These are phyloP conservation scores for Physcomitrium patens DNA, from an alignment of 225 moss, liverwort and hornwort genomes.

Conservation along the genomic window DNA sequence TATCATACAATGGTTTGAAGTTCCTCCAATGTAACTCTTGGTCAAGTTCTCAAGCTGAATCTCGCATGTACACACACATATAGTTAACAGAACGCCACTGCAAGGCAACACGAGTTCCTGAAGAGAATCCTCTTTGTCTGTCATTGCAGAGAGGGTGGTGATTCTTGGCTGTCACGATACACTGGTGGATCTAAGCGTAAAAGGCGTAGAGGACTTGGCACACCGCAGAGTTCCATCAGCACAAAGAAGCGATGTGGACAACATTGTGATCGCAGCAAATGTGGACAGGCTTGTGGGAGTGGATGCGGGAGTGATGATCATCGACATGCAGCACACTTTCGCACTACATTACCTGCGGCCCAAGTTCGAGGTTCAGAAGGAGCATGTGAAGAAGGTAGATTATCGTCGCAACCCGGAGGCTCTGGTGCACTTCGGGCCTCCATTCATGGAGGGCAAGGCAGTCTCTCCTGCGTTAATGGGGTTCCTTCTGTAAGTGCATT, in stretches of 20 bases:
- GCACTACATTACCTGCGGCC: conserved; percentile 73
- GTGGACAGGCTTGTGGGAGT: conserved; percentile 72
- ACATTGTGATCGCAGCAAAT: conserved; percentile 74
- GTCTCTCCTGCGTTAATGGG: conserved; percentile 67
- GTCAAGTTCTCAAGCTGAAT: too few species aligned
- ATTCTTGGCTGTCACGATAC: conserved; percentile 63
- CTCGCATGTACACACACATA: too few species aligned
- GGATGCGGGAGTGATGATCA: conserved; percentile 47
- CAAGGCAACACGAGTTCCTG: not conserved
- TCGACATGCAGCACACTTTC: conserved; percentile 81
- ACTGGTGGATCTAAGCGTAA: conserved; percentile 64
- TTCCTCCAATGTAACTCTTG: too few species aligned
- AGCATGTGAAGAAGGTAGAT: conserved; percentile 47
- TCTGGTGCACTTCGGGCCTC: conserved; percentile 67
- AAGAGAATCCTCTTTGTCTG: not conserved
- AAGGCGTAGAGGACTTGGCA: conserved; percentile 35
- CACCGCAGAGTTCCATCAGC: conserved; percentile 54
- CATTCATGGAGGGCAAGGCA: conserved; percentile 88
- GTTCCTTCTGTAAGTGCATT: conserved; percentile 73
- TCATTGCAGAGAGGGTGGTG: conserved; percentile 68
- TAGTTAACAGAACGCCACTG: too few species aligned
- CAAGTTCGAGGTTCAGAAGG: conserved; percentile 53
- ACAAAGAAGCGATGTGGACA: conserved; percentile 83
- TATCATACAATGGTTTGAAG: not conserved
- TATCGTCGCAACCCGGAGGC: conserved; percentile 69